Percentiles rank a stretch among this genome's conserved stretches.
These are phyloP conservation scores for Paramyrothecium roridum DNA, from an alignment of 2,329 filamentous ascomycete species.

Conservation along the genomic window DNA sequence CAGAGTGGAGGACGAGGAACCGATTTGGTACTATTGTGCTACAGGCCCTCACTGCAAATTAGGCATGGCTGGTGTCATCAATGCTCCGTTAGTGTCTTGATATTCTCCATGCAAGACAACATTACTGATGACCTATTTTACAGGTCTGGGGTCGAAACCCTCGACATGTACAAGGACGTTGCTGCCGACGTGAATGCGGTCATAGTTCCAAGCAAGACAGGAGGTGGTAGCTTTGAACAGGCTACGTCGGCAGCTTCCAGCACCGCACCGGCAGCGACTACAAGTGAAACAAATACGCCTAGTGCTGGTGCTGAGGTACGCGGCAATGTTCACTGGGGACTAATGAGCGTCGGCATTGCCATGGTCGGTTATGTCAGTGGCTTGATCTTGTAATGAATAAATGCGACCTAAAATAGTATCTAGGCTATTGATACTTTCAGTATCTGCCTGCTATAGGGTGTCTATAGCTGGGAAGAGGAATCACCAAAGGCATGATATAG, in stretches of 20 bases:
- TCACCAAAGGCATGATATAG: too few species aligned
- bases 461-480: too few species aligned
- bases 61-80: constrained; percentile 54
- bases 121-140: not conserved
- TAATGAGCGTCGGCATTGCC: constrained; percentile 15
- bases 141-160: constrained; percentile 1
- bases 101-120: not conserved
- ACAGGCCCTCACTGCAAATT: constrained; percentile 56
- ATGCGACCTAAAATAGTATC: too few species aligned
- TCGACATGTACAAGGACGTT: constrained; percentile 9
- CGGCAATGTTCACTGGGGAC: constrained; percentile 19
- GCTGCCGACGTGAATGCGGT: constrained; percentile 10
- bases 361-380: constrained; percentile 17
- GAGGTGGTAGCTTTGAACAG: constrained; percentile 12
- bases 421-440: too few species aligned
- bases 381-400: constrained; percentile 10
- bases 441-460: too few species aligned
- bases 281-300: not conserved
- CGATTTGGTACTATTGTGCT: constrained; percentile 65
- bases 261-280: constrained; percentile 9
- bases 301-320: constrained; percentile 13
- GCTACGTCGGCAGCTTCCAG: constrained; percentile 9
- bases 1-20: constrained; percentile 37
- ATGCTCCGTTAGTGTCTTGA: constrained; percentile 15
- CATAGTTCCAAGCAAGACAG: constrained; percentile 14